Percentiles rank a stretch among this genome's conserved stretches.
Evolutionary conservation across 257 asterid species (phyloP).

Genomic region (Haberlea rhodopensis): DNA sequence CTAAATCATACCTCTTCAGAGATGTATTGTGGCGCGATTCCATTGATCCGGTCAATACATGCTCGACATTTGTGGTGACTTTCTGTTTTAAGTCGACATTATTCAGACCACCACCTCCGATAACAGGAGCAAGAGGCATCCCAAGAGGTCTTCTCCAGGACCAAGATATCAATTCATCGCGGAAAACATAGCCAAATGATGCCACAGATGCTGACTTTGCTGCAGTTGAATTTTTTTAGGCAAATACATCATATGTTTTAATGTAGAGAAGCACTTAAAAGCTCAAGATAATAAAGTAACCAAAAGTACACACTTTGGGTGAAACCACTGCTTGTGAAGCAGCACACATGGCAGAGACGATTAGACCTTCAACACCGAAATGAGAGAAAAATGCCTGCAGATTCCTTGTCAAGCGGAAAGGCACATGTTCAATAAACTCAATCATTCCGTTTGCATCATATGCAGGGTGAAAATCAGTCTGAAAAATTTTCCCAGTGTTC

Average conservation of each 20-base stretch:
- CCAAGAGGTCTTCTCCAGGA: conserved; percentile 97
- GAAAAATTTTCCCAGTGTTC: conserved; percentile 94
- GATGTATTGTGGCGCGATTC: conserved; percentile 79
- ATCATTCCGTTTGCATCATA: conserved; percentile 96
- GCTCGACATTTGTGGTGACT: conserved; percentile 74
- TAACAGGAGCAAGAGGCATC: conserved; percentile 67
- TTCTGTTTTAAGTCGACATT: conserved; percentile 85
- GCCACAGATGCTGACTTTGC: conserved; percentile 98
- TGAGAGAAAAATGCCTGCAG: conserved; percentile 94
- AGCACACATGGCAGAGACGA: conserved; percentile 92
- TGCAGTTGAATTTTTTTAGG: conserved; percentile 37
- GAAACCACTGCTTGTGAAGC: conserved; percentile 98
- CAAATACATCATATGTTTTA: not conserved
- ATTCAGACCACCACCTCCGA: conserved; percentile 66
- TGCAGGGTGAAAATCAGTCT: conserved; percentile 98
- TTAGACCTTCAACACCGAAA: conserved; percentile 95
- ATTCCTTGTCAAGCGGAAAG: conserved; percentile 94
- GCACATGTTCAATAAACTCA: conserved; percentile 93
- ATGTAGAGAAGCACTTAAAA: conserved; percentile 7
- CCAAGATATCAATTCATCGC: conserved; percentile 99
- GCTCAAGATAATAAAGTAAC: not conserved
- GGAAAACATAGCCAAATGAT: conserved; percentile 99
- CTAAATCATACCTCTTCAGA: conserved; percentile 80
- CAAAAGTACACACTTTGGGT: conserved; percentile 67
- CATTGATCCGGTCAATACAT: conserved; percentile 75